These are phyloP conservation scores for Zygnema circumcarinatum DNA, from an alignment of 139 green algal species.

Conservation along the genomic window DNA sequence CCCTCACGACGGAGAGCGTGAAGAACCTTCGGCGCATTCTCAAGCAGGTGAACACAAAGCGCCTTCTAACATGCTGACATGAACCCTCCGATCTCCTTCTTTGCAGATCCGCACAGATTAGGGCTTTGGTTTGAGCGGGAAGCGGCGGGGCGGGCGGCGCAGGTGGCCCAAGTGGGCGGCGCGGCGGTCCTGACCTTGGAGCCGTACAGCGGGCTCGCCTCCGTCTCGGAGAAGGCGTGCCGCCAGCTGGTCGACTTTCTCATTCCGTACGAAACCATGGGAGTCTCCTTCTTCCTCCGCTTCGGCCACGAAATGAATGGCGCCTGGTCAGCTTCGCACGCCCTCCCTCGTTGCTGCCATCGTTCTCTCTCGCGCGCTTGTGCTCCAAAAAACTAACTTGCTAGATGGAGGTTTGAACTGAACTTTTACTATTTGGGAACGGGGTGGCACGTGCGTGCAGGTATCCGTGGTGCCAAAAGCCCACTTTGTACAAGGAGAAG, in stretches of 20 bases:
- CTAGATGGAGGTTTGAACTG: too few relatives aligned
- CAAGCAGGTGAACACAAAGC: slow-evolving; percentile 16
- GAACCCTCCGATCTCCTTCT: too few relatives aligned
- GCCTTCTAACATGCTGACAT: too few relatives aligned
- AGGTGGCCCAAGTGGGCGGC: slow-evolving; percentile 9
- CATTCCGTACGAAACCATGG: neutral
- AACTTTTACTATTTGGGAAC: too few relatives aligned
- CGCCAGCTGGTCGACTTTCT: neutral
- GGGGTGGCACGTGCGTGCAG: too few relatives aligned
- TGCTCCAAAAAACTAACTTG: too few relatives aligned
- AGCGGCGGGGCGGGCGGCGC: too few relatives aligned
- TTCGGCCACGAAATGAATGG: slow-evolving; percentile 38
- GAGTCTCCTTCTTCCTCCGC: slow-evolving; percentile 15
- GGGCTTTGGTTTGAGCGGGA: too few relatives aligned
- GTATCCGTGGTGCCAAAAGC: slow-evolving; percentile 36
- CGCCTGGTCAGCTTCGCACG: neutral
- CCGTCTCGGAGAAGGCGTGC: neutral
- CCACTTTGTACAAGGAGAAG: neutral
- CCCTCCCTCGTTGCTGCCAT: too few relatives aligned
- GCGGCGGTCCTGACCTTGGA: neutral
- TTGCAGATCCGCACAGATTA: too few relatives aligned
- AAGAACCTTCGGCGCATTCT: neutral
- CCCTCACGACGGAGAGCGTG: neutral
- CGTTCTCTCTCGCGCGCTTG: too few relatives aligned
- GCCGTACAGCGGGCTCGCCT: slow-evolving; percentile 1